phyloP scores from a whole-genome alignment of 345 rosid genomes.

The Linum trigynum region DNA sequence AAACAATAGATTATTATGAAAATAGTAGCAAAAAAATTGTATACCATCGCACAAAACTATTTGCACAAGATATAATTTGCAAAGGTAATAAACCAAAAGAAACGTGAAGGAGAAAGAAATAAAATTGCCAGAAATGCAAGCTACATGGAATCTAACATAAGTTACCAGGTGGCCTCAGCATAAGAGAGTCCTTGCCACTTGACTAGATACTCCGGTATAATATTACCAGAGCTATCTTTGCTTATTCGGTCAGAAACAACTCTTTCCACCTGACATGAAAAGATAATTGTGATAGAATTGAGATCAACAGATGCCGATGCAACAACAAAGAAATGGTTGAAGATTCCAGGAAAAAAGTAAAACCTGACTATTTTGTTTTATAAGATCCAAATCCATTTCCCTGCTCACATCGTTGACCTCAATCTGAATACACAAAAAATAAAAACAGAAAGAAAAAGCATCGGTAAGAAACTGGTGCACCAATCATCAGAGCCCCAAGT shows the following conservation, averaged over 20 bases:
- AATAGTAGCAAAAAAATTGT: not conserved
- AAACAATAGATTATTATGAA: not conserved
- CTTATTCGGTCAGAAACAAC: conserved; percentile 73
- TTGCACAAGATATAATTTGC: not conserved
- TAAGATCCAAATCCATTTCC: conserved; percentile 99
- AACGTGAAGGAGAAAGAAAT: not conserved
- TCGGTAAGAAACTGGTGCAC: not conserved
- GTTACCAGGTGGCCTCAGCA: conserved; percentile 97
- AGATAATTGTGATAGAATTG: conserved; percentile 1
- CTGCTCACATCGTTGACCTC: conserved; percentile 96
- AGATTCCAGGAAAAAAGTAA: conserved; percentile 8
- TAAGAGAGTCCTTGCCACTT: conserved; percentile 99
- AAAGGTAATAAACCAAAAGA: not conserved
- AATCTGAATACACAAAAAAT: conserved; percentile 37
- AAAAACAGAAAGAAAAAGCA: conserved; percentile 5
- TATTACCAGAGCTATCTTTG: conserved; percentile 58
- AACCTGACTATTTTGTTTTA: conserved; percentile 96
- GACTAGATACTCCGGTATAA: conserved; percentile 87
- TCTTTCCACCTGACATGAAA: conserved; percentile 73
- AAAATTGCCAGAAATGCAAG: not conserved
- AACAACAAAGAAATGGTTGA: not conserved
- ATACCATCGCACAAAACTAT: not conserved
- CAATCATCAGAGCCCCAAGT: not conserved
- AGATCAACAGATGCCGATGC: conserved; percentile 1
- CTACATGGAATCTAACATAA: conserved; percentile 8